Conservation (phyloP, 2,329 filamentous ascomycete species). For the Helotiales sp. region DNA sequence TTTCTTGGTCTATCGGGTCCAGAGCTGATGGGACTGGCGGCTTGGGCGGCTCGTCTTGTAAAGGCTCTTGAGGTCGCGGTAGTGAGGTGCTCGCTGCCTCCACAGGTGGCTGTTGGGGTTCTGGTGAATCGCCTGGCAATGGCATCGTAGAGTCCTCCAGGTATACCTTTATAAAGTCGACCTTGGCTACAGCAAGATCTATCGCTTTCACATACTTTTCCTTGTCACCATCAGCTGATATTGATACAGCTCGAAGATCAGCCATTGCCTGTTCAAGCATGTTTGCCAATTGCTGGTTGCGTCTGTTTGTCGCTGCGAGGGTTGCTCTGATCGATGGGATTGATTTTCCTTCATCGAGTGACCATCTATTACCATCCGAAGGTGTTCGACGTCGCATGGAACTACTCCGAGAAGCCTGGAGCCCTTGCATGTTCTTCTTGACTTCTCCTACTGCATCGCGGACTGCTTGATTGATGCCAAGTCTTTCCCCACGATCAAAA, state of each 20-base stretch:
- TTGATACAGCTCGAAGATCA: conserved; percentile 61
- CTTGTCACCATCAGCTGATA: conserved; percentile 46
- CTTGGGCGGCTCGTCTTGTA: conserved; percentile 1
- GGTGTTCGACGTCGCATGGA: conserved; percentile 26
- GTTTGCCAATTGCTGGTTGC: conserved; percentile 65
- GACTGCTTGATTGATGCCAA: conserved; percentile 78
- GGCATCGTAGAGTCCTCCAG: conserved; percentile 58
- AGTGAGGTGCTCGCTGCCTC: not conserved
- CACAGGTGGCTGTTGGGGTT: not conserved
- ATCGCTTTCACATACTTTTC: conserved; percentile 49
- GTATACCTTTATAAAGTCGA: conserved; percentile 65
- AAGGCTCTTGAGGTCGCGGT: conserved; percentile 6
- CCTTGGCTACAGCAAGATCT: conserved; percentile 60
- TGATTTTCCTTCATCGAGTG: conserved; percentile 32
- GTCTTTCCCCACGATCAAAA: conserved; percentile 70
- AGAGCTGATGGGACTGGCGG: conserved; percentile 1
- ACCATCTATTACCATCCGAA: conserved; percentile 30
- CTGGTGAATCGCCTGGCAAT: conserved; percentile 37
- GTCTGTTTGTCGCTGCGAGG: conserved; percentile 56
- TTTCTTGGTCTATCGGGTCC: not conserved
- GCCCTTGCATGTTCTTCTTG: conserved; percentile 69
- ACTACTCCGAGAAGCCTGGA: conserved; percentile 56
- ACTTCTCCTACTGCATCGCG: conserved; percentile 82
- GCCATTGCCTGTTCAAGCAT: conserved; percentile 68
- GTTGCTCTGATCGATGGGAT: conserved; percentile 36